These are phyloP conservation scores for Plasmodiophora brassicae DNA, from an alignment of 208 protist species.

Conservation along the genomic window DNA sequence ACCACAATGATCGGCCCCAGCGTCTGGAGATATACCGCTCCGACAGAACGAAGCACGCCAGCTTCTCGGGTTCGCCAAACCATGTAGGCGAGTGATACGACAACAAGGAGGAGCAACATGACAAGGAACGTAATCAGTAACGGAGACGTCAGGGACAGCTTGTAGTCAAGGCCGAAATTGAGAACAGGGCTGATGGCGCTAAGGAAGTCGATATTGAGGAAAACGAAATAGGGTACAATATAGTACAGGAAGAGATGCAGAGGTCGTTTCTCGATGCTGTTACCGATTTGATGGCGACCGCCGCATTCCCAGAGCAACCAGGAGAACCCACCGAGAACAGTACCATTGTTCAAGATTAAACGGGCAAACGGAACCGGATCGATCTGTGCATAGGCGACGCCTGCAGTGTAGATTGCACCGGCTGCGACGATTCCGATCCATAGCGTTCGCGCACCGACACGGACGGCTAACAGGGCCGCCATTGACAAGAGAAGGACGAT, in stretches of 20 bases:
- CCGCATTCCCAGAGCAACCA: background rate
- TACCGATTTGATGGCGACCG: background rate
- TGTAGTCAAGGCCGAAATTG: background rate
- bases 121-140: background rate
- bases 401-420: background rate
- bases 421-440: background rate
- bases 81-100: background rate
- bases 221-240: conserved; percentile 4
- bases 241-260: background rate
- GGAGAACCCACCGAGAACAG: background rate
- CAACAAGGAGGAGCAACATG: background rate
- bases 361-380: background rate
- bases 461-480: background rate
- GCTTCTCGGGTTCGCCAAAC: background rate
- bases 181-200: background rate
- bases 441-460: background rate
- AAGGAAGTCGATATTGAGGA: background rate
- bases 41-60: background rate
- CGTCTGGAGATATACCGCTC: background rate
- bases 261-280: background rate
- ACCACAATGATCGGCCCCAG: background rate
- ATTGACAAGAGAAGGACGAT: background rate
- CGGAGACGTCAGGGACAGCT: background rate
- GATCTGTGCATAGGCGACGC: background rate
- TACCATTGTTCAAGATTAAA: background rate